phyloP scores from a whole-genome alignment of 2,329 filamentous ascomycete species.

The Pezicula neosporulosa region DNA sequence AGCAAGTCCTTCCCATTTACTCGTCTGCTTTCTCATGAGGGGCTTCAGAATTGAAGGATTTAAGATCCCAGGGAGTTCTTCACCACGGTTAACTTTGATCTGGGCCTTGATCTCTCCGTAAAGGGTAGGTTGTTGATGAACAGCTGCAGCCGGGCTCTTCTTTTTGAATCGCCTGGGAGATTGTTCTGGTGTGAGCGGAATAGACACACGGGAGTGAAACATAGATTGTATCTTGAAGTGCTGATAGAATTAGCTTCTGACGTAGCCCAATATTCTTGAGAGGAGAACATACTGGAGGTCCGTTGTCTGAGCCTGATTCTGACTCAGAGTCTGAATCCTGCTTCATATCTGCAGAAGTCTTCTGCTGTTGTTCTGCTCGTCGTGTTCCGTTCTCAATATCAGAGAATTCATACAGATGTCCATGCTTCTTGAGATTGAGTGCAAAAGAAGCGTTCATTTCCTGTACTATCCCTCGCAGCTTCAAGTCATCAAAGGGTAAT shows the following conservation, averaged over 20 bases:
- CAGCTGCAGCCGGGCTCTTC: no score
- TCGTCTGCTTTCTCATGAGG: conserved; percentile 29
- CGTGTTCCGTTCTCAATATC: conserved; percentile 6
- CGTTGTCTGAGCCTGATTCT: neutral
- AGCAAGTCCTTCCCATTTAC: conserved; percentile 28
- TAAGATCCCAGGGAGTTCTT: conserved; percentile 29
- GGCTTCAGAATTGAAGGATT: conserved; percentile 29
- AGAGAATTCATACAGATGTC: conserved; percentile 25
- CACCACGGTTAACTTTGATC: conserved; percentile 25
- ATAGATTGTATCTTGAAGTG: neutral
- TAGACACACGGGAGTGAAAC: neutral
- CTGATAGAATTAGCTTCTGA: no score
- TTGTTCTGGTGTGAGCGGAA: neutral
- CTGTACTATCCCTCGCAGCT: conserved; percentile 23
- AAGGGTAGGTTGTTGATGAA: conserved; percentile 1
- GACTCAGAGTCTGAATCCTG: neutral
- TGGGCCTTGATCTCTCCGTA: conserved; percentile 22
- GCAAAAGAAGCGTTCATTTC: conserved; percentile 21
- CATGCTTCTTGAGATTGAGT: conserved; percentile 21
- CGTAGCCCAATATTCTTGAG: no score
- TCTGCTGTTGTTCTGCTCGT: no score
- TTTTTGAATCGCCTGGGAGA: no score
- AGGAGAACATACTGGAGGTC: no score
- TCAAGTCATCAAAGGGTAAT: conserved; percentile 13
- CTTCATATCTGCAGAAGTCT: neutral